Evolutionary conservation across 2,329 filamentous ascomycete species (phyloP).

Genomic region (Ceratocystis harringtonii): DNA sequence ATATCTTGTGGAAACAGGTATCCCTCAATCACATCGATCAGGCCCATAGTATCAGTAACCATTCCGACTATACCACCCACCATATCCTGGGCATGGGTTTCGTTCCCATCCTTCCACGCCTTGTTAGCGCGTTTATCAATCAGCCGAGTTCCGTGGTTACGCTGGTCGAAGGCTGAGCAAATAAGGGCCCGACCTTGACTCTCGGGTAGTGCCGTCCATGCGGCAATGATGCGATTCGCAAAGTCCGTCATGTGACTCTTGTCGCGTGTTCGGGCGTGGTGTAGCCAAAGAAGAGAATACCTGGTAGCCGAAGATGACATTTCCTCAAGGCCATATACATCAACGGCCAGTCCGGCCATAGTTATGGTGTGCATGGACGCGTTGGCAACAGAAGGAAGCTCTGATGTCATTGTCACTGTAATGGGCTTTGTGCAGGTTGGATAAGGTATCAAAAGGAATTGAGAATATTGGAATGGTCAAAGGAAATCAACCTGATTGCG

Average conservation of each 20-base stretch:
- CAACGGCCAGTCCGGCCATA: conserved; percentile 64
- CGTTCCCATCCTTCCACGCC: conserved; percentile 62
- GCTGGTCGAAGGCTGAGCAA: conserved; percentile 75
- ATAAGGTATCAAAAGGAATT: neutral
- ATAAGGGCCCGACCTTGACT: conserved; percentile 45
- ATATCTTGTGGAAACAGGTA: conserved; percentile 48
- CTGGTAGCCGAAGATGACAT: conserved; percentile 35
- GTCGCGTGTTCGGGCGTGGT: conserved; percentile 61
- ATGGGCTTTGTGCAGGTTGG: neutral
- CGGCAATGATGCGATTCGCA: conserved; percentile 51
- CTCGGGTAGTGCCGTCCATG: conserved; percentile 42
- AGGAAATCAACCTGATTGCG: neutral
- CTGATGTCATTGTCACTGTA: neutral
- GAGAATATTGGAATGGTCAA: neutral
- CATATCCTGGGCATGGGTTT: conserved; percentile 81
- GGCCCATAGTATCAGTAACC: conserved; percentile 54
- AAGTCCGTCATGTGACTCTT: conserved; percentile 62
- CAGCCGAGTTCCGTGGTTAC: conserved; percentile 71
- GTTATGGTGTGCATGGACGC: conserved; percentile 52
- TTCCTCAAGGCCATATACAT: conserved; percentile 68
- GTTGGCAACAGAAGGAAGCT: conserved; percentile 22
- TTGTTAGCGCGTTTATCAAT: conserved; percentile 56
- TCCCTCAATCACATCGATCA: conserved; percentile 65
- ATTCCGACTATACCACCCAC: conserved; percentile 61
- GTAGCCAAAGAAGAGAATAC: conserved; percentile 75